These are phyloP conservation scores for Paramecium caudatum DNA, from an alignment of 73 alveolate species.

Conservation along the genomic window DNA sequence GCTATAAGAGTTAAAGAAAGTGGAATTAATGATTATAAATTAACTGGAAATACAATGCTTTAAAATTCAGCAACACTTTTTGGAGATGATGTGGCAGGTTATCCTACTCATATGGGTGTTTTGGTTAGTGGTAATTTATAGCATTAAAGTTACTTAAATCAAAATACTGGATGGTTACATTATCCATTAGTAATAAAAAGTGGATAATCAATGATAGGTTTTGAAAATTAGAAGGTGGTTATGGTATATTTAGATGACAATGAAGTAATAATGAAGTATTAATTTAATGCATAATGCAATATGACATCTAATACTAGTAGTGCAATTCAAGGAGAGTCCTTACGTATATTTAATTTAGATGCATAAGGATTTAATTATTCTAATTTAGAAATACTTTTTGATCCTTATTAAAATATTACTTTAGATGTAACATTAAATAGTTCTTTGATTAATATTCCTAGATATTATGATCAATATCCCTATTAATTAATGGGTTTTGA, in stretches of 20 bases:
- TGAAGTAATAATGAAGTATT: neutral
- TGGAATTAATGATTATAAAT: neutral
- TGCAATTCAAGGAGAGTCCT: constrained; percentile 28
- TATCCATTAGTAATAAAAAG: constrained; percentile 30
- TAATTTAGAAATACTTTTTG: constrained; percentile 12
- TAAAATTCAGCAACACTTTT: constrained; percentile 52
- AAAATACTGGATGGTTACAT: constrained; percentile 61
- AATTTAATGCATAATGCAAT: neutral
- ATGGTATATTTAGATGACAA: neutral
- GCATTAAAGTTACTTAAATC: neutral
- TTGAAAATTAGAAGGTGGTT: constrained; percentile 26
- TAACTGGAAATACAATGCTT: neutral
- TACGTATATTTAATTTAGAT: neutral
- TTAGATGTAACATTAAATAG: neutral
- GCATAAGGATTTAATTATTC: constrained; percentile 32
- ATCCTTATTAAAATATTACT: constrained; percentile 61
- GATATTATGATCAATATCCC: constrained; percentile 6
- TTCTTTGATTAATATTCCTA: constrained; percentile 16
- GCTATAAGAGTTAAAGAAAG: constrained; percentile 72
- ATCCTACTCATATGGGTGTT: constrained; percentile 57
- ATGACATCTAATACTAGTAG: neutral
- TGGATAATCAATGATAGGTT: constrained; percentile 43
- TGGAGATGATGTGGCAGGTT: constrained; percentile 71
- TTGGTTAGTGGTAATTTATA: neutral
- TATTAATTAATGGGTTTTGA: constrained; percentile 52